A percentile compares a stretch with the other conserved stretches of the same genome.
These are phyloP conservation scores for Aaosphaeria arxii DNA, from an alignment of 2,329 filamentous ascomycete genomes.

Conservation along the genomic window DNA sequence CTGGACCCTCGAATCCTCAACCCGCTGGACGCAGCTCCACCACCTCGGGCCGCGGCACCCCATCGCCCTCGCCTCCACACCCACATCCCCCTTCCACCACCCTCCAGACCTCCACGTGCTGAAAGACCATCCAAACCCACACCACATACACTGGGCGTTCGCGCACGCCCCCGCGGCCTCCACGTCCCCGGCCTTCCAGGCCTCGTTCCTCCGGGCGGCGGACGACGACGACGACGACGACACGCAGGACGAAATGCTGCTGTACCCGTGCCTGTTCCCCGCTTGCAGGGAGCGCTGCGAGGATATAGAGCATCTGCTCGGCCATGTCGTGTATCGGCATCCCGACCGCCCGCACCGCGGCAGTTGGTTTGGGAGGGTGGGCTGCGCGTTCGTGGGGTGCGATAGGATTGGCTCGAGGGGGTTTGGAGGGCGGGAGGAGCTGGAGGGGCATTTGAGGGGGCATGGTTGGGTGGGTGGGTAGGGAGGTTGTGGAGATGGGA, in stretches of 20 bases:
- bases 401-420: constrained; percentile 1
- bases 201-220: no score
- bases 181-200: no score
- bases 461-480: constrained; percentile 2
- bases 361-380: background rate
- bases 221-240: no score
- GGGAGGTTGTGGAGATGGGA: background rate
- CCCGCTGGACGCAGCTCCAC: constrained; percentile 2
- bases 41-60: constrained; percentile 3
- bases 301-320: background rate
- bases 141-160: background rate
- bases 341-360: constrained; percentile 1
- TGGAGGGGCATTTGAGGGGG: constrained; percentile 3
- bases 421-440: constrained; percentile 1
- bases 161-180: no score
- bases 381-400: constrained; percentile 4
- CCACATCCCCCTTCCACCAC: constrained; percentile 71
- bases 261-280: constrained; percentile 1
- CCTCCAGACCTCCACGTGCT: background rate
- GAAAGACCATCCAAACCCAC: background rate
- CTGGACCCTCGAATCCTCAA: constrained; percentile 1
- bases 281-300: background rate
- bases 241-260: background rate
- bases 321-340: constrained; percentile 2
- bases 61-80: constrained; percentile 61